Conservation (phyloP, 768 basidiomycete species). For the Boletus sp. region DNA sequence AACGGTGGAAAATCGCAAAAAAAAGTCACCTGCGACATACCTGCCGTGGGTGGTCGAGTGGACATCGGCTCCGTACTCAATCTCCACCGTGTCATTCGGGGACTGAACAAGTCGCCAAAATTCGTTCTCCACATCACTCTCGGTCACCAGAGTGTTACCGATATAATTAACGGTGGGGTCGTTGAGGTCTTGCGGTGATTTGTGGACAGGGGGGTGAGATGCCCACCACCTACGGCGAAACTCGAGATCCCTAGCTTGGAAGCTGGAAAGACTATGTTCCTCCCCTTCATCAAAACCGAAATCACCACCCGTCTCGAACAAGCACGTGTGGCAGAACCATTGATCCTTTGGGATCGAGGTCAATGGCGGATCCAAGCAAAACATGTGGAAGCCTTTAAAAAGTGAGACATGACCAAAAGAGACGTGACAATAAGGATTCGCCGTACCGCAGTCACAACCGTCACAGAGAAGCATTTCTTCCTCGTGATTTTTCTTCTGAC, state of each 20-base stretch:
- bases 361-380: constrained; percentile 92
- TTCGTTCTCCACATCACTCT: constrained; percentile 89
- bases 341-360: constrained; percentile 83
- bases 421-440: constrained; percentile 13
- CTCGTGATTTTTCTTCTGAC: constrained; percentile 82
- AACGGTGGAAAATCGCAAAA: constrained; percentile 27
- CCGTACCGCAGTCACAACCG: constrained; percentile 74
- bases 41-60: constrained; percentile 97
- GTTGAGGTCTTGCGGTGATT: constrained; percentile 33
- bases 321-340: constrained; percentile 93
- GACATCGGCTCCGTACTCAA: constrained; percentile 99
- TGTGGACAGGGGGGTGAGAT: constrained; percentile 56
- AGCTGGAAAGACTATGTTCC: constrained; percentile 88
- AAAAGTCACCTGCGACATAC: constrained; percentile 42
- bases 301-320: constrained; percentile 89
- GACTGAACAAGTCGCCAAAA: constrained; percentile 97
- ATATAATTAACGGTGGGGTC: constrained; percentile 54
- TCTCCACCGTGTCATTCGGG: constrained; percentile 86
- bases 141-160: constrained; percentile 67
- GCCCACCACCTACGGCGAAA: constrained; percentile 90
- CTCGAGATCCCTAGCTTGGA: constrained; percentile 86
- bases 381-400: constrained; percentile 86
- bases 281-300: constrained; percentile 98
- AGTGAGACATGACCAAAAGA: constrained; percentile 13
- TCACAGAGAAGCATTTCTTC: constrained; percentile 92